Evolutionary conservation across 1,284 basidiomycete genomes (phyloP), one percentile per base, ranked within the genome.

Genomic region (Lentinula novae-zelandiae): DNA sequence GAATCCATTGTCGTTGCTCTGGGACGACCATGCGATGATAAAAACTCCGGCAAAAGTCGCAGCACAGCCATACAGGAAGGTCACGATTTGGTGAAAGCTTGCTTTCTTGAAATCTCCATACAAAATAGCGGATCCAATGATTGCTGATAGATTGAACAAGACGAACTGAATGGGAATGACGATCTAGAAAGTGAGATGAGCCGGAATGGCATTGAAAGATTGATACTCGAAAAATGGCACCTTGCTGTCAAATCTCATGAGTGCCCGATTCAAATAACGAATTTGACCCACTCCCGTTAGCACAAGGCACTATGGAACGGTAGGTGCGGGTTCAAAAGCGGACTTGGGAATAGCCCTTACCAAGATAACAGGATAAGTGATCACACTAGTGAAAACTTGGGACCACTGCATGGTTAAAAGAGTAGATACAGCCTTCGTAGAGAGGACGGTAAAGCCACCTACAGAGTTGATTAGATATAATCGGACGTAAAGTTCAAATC

Each of bases 91-190:
- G 69, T 95, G 90, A 71, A 94, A 89, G 12, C 83, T 82, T 12
- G 91, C 86, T 62, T 83, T 84, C 64, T 86, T 82, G 75, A 99
- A 98, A 73, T 98, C 96, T 38, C 93, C 89, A 71, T 96, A 99
- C 2, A 98, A 82, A 20, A 98, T 90, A 0, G 95, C 93, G 3
- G 93, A 95, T 27, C 96, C 96, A 51, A 94, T 78, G 66, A 99
- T 96, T 3, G 94, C 94, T 46, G 89, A 90, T 20, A 95, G 77
- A 51, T 87, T 92, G 73, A 92, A 93, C 63, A 96, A 82, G 46
- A 97, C 95, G 72, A 98, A 99, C 77, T 98, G 96, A 12, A 90
- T 89, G 2, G 96, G 96, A 63, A 96, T 94, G 38, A 96, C 95
- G 57, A 90, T 84, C 89, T 94, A 70, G 52, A 63, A 8, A 38